Conservation (phyloP, 1,139 yeast genomes). For the Blastobotrys arbuscula region DNA sequence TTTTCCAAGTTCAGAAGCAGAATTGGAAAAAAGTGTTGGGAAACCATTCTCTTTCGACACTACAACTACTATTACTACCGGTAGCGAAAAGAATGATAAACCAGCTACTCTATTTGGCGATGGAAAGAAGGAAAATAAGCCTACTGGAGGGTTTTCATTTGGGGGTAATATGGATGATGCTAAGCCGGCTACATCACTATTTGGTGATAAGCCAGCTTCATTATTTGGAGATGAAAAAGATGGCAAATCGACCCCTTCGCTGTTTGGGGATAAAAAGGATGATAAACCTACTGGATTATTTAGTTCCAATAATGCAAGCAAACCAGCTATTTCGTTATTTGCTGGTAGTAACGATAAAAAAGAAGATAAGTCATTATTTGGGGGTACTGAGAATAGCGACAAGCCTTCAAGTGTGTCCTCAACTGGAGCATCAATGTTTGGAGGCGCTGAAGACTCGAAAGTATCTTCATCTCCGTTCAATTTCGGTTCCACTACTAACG, state of each 20-base stretch:
- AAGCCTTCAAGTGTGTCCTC: no score
- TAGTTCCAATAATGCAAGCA: constrained; percentile 17
- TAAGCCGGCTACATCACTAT: background rate
- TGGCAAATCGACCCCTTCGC: background rate
- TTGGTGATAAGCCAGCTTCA: background rate
- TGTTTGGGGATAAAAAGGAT: background rate
- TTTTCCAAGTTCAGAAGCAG: constrained; percentile 3
- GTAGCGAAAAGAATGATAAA: constrained; percentile 5
- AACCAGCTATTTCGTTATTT: background rate
- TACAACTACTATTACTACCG: background rate
- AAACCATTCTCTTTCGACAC: background rate
- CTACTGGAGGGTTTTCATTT: constrained; percentile 6
- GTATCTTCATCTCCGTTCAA: background rate
- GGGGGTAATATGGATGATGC: background rate
- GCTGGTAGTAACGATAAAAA: background rate
- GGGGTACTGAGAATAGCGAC: no score
- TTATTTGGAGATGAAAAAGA: background rate
- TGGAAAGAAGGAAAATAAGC: constrained; percentile 1
- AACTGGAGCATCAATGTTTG: background rate
- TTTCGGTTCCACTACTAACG: background rate
- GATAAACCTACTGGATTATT: constrained; percentile 1
- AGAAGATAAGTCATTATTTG: background rate
- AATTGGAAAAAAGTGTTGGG: background rate
- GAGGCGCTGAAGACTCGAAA: background rate
- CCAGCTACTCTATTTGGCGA: background rate